Conservation (phyloP, 495 filamentous ascomycete species). For the Daldinia caldariorum region DNA sequence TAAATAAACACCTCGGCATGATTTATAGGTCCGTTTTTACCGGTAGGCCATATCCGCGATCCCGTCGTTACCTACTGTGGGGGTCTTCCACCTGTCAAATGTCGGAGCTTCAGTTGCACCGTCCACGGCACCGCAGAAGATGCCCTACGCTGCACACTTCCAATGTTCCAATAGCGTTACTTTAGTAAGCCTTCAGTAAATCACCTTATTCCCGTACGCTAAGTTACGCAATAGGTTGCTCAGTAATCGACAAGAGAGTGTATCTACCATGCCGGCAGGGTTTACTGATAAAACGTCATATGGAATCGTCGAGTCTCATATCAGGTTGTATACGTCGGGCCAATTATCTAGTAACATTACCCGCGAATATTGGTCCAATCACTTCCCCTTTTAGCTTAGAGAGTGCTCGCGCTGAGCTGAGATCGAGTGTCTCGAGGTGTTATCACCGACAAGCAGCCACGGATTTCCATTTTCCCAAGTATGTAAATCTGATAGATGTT, state of each 20-base stretch:
- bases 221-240: not conserved
- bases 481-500: too few relatives aligned
- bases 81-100: not conserved
- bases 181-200: not conserved
- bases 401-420: too few relatives aligned
- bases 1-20: not conserved
- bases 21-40: not conserved
- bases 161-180: too few relatives aligned
- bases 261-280: not conserved
- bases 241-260: not conserved
- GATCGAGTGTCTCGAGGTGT: too few relatives aligned
- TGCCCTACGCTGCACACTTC: not conserved
- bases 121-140: not conserved
- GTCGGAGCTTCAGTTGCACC: not conserved
- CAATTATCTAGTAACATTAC: not conserved
- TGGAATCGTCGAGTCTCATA: not conserved
- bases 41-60: not conserved
- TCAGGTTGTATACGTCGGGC: not conserved
- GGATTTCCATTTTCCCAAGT: too few relatives aligned
- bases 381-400: not conserved
- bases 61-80: not conserved
- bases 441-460: too few relatives aligned
- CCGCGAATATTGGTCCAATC: not conserved
- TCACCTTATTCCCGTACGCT: not conserved
- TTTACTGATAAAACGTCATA: not conserved